Conservation (phyloP, 345 rosid species). For the Syzygium aromaticum region DNA sequence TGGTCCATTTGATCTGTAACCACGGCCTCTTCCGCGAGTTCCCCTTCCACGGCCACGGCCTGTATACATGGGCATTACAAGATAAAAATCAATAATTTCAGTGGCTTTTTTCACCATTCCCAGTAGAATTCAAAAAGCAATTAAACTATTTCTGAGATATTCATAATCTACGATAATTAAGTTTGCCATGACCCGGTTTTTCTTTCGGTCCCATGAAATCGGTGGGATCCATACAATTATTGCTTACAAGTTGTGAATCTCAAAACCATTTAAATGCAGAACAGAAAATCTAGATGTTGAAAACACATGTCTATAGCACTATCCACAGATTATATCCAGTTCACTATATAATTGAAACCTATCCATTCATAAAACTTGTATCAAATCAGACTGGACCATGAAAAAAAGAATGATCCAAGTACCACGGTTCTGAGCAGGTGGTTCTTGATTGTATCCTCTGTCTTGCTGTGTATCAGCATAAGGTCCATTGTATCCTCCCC, state of each 20-base stretch:
- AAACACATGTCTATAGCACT: neutral
- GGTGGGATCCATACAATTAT: neutral
- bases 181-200: neutral
- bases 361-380: neutral
- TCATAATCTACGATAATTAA: neutral
- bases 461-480: conserved; percentile 56
- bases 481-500: conserved; percentile 81
- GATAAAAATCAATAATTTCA: neutral
- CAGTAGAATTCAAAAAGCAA: neutral
- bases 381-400: neutral
- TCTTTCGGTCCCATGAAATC: neutral
- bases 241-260: neutral
- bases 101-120: neutral
- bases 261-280: neutral
- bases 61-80: conserved; percentile 5
- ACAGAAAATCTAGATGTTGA: neutral
- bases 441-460: conserved; percentile 58
- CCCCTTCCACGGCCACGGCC: conserved; percentile 77
- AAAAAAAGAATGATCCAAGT: neutral
- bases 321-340: neutral
- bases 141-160: neutral
- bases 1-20: conserved; percentile 44
- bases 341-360: neutral
- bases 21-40: conserved; percentile 72
- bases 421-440: conserved; percentile 31